A percentile compares a stretch with the other conserved stretches of the same genome.
These are phyloP conservation scores for Botrytis elliptica DNA, from an alignment of 2,329 filamentous ascomycete genomes.

Conservation along the genomic window DNA sequence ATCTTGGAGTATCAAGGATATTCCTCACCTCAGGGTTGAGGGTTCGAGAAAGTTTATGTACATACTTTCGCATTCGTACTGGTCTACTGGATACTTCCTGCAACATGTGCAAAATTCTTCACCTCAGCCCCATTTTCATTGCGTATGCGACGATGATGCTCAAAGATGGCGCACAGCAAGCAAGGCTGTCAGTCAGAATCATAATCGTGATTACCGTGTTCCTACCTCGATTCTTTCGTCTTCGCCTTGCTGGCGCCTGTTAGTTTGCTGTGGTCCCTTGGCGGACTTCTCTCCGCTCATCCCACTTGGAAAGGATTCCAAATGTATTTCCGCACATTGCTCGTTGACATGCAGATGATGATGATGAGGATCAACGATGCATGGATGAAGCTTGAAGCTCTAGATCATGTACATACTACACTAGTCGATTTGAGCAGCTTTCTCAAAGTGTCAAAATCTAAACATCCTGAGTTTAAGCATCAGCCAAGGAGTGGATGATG, in stretches of 20 bases:
- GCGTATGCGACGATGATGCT: constrained; percentile 12
- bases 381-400: constrained; percentile 17
- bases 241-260: constrained; percentile 12
- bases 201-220: not conserved
- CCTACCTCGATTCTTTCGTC: not conserved
- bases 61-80: constrained; percentile 10
- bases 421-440: constrained; percentile 11
- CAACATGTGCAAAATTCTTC: constrained; percentile 18
- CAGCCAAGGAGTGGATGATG: constrained; percentile 20
- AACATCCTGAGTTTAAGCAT: constrained; percentile 18
- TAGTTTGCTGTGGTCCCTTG: not conserved
- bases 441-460: constrained; percentile 16
- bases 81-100: constrained; percentile 8
- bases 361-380: constrained; percentile 20
- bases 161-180: constrained; percentile 5
- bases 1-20: constrained; percentile 22
- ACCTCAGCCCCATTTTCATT: constrained; percentile 16
- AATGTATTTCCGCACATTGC: constrained; percentile 19
- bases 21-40: constrained; percentile 16
- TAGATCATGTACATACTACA: constrained; percentile 3
- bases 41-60: constrained; percentile 15
- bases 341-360: constrained; percentile 21
- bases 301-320: constrained; percentile 1
- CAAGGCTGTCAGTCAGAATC: constrained; percentile 4
- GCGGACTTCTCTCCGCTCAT: constrained; percentile 13